These are phyloP conservation scores for Aotearoamyces nothofagi DNA, from an alignment of 2,329 filamentous ascomycete species.

Conservation along the genomic window DNA sequence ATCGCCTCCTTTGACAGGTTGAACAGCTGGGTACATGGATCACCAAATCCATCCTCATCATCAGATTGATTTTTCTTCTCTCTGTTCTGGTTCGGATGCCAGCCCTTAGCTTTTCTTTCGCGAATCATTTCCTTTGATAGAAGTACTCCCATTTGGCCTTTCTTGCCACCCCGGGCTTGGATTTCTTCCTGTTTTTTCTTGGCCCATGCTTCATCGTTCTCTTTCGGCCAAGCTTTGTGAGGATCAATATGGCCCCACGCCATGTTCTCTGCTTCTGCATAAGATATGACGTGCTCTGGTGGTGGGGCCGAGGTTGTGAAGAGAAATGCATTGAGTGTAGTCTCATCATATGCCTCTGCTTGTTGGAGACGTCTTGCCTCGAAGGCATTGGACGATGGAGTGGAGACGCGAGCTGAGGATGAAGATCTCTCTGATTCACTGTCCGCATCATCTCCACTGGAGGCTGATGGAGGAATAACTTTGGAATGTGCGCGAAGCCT, in stretches of 20 bases:
- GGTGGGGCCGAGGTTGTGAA: not conserved
- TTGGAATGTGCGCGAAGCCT: too few relatives aligned
- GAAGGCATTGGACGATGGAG: not conserved
- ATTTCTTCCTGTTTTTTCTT: conserved; percentile 34
- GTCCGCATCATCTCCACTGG: too few relatives aligned
- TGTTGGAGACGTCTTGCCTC: conserved; percentile 3
- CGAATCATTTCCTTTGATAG: conserved; percentile 3
- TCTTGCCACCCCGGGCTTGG: conserved; percentile 28
- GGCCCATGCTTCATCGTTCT: conserved; percentile 29
- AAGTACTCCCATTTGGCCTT: conserved; percentile 30
- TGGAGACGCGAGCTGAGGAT: too few relatives aligned
- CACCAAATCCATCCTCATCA: too few relatives aligned
- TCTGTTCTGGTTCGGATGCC: not conserved
- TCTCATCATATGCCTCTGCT: conserved; percentile 3
- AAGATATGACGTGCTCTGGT: too few relatives aligned
- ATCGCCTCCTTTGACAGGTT: too few relatives aligned
- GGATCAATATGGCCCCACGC: conserved; percentile 34
- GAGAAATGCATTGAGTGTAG: conserved; percentile 2
- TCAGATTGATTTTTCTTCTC: too few relatives aligned
- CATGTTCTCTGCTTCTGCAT: conserved; percentile 11
- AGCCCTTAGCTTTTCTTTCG: not conserved
- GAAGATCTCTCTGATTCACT: too few relatives aligned
- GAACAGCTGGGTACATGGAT: too few relatives aligned
- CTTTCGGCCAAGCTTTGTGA: conserved; percentile 29
- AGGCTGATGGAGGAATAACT: too few relatives aligned